Conservation (phyloP, 2,329 filamentous ascomycete species). For the Neonectria sp. region DNA sequence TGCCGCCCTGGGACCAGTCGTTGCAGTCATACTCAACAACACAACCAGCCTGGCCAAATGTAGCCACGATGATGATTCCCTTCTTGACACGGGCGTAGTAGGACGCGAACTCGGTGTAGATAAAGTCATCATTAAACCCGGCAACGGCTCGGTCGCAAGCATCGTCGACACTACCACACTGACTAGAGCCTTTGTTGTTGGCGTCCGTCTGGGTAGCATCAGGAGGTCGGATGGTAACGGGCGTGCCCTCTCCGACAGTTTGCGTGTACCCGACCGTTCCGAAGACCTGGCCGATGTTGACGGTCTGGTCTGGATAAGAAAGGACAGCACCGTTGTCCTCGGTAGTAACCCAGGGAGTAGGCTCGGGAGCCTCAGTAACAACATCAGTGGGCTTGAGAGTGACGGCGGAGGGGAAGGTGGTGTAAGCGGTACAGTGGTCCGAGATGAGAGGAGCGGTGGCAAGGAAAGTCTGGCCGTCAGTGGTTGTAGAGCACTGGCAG, state of each 20-base stretch:
- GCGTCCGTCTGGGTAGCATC: constrained; percentile 14
- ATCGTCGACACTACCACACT: constrained; percentile 34
- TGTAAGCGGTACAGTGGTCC: constrained; percentile 24
- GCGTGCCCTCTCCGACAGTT: constrained; percentile 12
- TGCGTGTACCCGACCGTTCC: constrained; percentile 11
- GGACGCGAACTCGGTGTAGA: constrained; percentile 32
- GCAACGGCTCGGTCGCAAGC: constrained; percentile 33
- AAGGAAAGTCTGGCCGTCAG: constrained; percentile 26
- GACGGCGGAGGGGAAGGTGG: constrained; percentile 31
- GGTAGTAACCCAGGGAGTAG: constrained; percentile 20
- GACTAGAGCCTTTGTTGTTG: constrained; percentile 38
- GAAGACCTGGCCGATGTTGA: not conserved
- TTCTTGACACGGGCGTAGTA: constrained; percentile 27
- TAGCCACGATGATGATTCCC: constrained; percentile 21
- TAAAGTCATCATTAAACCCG: constrained; percentile 23
- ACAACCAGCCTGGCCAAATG: constrained; percentile 35
- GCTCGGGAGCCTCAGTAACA: constrained; percentile 13
- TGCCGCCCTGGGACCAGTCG: constrained; percentile 30
- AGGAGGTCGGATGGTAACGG: constrained; percentile 6
- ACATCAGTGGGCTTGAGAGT: constrained; percentile 19
- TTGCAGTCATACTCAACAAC: constrained; percentile 32
- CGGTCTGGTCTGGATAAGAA: constrained; percentile 25
- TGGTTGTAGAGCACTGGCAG: constrained; percentile 35
- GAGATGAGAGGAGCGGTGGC: constrained; percentile 32
- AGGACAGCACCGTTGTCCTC: constrained; percentile 25